phyloP scores from a whole-genome alignment of 1,284 basidiomycete genomes.

The Mycena citricolor region DNA sequence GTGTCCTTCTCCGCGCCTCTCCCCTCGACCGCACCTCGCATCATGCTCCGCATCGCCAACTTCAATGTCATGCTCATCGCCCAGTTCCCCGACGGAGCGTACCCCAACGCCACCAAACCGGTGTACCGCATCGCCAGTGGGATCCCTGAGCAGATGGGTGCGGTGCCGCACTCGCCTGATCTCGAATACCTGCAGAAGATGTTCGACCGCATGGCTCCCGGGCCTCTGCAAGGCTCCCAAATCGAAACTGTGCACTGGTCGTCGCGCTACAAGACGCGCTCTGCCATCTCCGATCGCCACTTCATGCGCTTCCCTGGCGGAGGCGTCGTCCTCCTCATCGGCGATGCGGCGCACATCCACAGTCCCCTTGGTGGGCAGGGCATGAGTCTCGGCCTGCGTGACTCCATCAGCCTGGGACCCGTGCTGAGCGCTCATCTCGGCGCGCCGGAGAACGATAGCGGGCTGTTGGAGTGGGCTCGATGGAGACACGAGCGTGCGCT shows the following conservation, averaged over 20 bases:
- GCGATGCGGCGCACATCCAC: slow-evolving; percentile 47
- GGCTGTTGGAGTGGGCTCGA: slow-evolving; percentile 9
- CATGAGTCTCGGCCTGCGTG: slow-evolving; percentile 46
- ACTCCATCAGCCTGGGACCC: slow-evolving; percentile 37
- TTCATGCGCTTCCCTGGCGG: slow-evolving; percentile 11
- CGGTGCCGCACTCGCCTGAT: slow-evolving; percentile 33
- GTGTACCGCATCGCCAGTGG: slow-evolving; percentile 33
- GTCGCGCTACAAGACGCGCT: slow-evolving; percentile 36
- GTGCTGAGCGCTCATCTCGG: slow-evolving; percentile 5
- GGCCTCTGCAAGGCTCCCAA: too few relatives aligned
- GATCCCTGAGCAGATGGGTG: slow-evolving; percentile 28
- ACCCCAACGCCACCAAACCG: slow-evolving; percentile 12
- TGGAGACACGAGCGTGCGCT: slow-evolving; percentile 3
- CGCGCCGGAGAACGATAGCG: background rate
- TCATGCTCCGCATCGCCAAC: slow-evolving; percentile 20
- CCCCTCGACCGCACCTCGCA: slow-evolving; percentile 10
- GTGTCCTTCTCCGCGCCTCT: slow-evolving; percentile 32
- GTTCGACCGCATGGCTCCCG: slow-evolving; percentile 32
- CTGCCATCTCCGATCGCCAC: slow-evolving; percentile 36
- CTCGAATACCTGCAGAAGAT: slow-evolving; percentile 35
- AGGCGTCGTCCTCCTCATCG: slow-evolving; percentile 26
- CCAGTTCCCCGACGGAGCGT: slow-evolving; percentile 25
- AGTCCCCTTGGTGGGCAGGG: slow-evolving; percentile 45
- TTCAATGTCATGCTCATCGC: slow-evolving; percentile 29
- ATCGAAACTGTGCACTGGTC: too few relatives aligned